A percentile compares a stretch with the other conserved stretches of the same genome.
Conservation (phyloP, 2,329 filamentous ascomycete genomes). For the Rhynchosporium secalis region DNA sequence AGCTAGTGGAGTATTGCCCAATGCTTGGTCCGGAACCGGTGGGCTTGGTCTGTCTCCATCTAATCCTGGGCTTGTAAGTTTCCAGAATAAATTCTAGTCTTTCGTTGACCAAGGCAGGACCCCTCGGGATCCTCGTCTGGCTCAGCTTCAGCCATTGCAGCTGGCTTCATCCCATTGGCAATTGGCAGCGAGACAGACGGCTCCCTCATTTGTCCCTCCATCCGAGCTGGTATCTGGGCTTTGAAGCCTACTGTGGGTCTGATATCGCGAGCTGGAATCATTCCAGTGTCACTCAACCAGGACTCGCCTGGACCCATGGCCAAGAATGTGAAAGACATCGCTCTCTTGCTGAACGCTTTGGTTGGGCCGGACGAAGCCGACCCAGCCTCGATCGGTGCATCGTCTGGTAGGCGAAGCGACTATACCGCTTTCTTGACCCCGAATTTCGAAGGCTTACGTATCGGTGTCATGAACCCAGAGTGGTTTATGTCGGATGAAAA, state of each 20-base stretch:
- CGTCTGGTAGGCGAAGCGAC: too few species aligned
- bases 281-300: neutral
- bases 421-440: too few species aligned
- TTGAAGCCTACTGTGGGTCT: neutral
- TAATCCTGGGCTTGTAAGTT: neutral
- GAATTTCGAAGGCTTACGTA: too few species aligned
- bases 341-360: neutral
- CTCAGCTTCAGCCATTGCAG: neutral
- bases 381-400: too few species aligned
- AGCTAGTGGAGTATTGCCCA: too few species aligned
- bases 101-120: neutral
- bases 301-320: conserved; percentile 5
- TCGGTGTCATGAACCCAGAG: too few species aligned
- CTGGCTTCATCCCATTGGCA: neutral
- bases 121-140: conserved; percentile 10
- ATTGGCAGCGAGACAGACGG: conserved; percentile 11
- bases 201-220: conserved; percentile 1
- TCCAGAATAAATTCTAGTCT: too few species aligned
- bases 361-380: too few species aligned
- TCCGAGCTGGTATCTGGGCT: neutral
- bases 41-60: too few species aligned
- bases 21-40: too few species aligned
- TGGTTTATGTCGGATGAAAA: too few species aligned
- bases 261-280: neutral
- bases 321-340: neutral